Conservation (phyloP, 2,329 filamentous ascomycete genomes). For the Fusarium staphyleae region DNA sequence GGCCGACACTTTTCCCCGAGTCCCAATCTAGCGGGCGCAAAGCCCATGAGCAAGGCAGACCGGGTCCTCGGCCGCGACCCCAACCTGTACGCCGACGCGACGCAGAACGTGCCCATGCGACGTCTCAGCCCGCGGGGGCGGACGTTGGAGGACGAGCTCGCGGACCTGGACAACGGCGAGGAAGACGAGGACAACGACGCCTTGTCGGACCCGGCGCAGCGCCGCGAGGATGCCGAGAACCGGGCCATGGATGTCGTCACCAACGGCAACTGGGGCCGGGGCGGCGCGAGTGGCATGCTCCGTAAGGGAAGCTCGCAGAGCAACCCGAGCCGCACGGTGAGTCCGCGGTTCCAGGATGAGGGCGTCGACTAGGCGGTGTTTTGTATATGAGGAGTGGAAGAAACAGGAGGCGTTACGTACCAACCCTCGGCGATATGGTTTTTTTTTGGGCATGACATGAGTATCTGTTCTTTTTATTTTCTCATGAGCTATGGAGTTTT, state of each 20-base stretch:
- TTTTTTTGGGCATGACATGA: not conserved
- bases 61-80: constrained; percentile 65
- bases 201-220: constrained; percentile 37
- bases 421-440: not conserved
- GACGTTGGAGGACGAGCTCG: constrained; percentile 53
- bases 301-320: constrained; percentile 46
- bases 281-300: constrained; percentile 54
- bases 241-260: constrained; percentile 54
- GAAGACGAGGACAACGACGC: constrained; percentile 47
- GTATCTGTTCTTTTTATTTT: not conserved
- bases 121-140: constrained; percentile 56
- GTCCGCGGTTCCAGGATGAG: constrained; percentile 41
- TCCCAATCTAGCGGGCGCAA: constrained; percentile 37
- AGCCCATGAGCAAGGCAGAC: constrained; percentile 63
- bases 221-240: constrained; percentile 54
- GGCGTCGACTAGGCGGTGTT: constrained; percentile 44
- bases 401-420: not conserved
- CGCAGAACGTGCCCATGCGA: constrained; percentile 54
- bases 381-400: constrained; percentile 13
- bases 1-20: constrained; percentile 46
- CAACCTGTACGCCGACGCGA: constrained; percentile 60
- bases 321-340: constrained; percentile 28
- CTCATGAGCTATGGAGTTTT: constrained; percentile 33
- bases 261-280: constrained; percentile 49
- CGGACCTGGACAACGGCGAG: constrained; percentile 50